phyloP scores from a whole-genome alignment of 768 basidiomycete species.

The Tricholoma saponaceum region DNA sequence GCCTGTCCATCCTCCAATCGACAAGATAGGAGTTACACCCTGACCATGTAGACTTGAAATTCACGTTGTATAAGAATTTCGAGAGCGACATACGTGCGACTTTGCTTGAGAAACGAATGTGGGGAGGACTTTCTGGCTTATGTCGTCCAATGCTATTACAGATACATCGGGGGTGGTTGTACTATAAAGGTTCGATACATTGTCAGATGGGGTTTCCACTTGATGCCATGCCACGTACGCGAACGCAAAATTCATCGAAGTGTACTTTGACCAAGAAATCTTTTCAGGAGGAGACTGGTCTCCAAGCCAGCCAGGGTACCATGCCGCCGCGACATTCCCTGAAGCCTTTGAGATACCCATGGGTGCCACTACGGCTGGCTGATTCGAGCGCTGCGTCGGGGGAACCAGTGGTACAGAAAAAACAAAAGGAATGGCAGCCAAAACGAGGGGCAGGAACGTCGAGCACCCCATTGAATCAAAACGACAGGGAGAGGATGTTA shows the following conservation, averaged over 20 bases:
- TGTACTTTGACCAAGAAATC: slow-evolving; percentile 56
- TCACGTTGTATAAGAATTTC: not conserved
- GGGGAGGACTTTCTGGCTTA: slow-evolving; percentile 45
- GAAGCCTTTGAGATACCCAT: slow-evolving; percentile 3
- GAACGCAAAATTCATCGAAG: slow-evolving; percentile 42
- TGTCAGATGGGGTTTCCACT: not conserved
- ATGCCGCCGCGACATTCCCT: slow-evolving; percentile 40
- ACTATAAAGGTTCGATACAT: slow-evolving; percentile 16
- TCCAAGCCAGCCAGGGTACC: slow-evolving; percentile 54
- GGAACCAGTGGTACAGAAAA: slow-evolving; percentile 29
- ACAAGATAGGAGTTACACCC: slow-evolving; percentile 53
- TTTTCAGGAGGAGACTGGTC: slow-evolving; percentile 33
- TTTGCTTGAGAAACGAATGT: slow-evolving; percentile 50
- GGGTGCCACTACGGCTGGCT: not conserved
- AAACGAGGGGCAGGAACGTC: slow-evolving; percentile 15
- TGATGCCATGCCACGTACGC: slow-evolving; percentile 30
- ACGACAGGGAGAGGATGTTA: slow-evolving; percentile 1
- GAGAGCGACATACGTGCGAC: slow-evolving; percentile 28
- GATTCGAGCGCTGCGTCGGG: slow-evolving; percentile 12
- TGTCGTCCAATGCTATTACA: slow-evolving; percentile 31
- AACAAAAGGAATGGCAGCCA: slow-evolving; percentile 20
- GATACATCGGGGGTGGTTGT: slow-evolving; percentile 30
- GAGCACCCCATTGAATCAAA: slow-evolving; percentile 3
- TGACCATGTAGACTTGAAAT: slow-evolving; percentile 15
- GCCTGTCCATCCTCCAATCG: slow-evolving; percentile 73